A percentile compares a stretch with the other conserved stretches of the same genome.
phyloP scores from a whole-genome alignment of 2,329 filamentous ascomycete genomes.

The Neofusicoccum sp. region DNA sequence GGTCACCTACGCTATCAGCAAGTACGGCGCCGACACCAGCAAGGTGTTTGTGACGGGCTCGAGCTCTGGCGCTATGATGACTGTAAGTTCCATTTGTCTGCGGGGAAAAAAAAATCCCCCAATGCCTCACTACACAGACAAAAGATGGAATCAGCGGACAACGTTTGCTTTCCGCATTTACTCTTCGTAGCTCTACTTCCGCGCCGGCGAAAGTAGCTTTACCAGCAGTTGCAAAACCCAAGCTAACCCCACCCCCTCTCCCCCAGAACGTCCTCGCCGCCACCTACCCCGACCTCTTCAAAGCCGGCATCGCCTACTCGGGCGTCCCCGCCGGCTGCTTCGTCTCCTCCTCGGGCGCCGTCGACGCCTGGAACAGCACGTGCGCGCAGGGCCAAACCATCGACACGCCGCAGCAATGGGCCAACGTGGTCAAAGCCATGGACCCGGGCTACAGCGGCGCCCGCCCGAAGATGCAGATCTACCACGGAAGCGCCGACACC shows the following conservation, averaged over 20 bases:
- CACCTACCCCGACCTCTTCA: conserved; percentile 57
- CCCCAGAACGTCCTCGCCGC: conserved; percentile 51
- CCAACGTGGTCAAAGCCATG: conserved; percentile 50
- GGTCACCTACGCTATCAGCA: conserved; percentile 57
- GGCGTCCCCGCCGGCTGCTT: conserved; percentile 61
- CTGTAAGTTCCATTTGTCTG: conserved; percentile 31
- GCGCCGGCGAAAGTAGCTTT: not conserved
- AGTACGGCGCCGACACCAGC: conserved; percentile 55
- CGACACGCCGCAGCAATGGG: conserved; percentile 53
- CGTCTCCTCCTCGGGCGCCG: conserved; percentile 45
- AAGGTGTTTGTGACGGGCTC: conserved; percentile 59
- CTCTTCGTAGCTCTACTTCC: no score
- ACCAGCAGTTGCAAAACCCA: not conserved
- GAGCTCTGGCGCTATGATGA: conserved; percentile 61
- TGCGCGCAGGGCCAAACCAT: conserved; percentile 55
- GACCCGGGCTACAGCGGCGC: conserved; percentile 54
- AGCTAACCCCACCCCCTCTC: not conserved
- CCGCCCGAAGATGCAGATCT: conserved; percentile 59
- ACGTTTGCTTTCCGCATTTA: no score
- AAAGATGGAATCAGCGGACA: not conserved
- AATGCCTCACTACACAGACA: not conserved
- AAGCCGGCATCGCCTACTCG: conserved; percentile 53
- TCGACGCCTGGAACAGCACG: conserved; percentile 54
- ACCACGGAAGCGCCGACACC: conserved; percentile 57
- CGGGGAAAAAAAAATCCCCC: not conserved